phyloP scores from a whole-genome alignment of 208 protist species.

The Trypanosoma scelopori region DNA sequence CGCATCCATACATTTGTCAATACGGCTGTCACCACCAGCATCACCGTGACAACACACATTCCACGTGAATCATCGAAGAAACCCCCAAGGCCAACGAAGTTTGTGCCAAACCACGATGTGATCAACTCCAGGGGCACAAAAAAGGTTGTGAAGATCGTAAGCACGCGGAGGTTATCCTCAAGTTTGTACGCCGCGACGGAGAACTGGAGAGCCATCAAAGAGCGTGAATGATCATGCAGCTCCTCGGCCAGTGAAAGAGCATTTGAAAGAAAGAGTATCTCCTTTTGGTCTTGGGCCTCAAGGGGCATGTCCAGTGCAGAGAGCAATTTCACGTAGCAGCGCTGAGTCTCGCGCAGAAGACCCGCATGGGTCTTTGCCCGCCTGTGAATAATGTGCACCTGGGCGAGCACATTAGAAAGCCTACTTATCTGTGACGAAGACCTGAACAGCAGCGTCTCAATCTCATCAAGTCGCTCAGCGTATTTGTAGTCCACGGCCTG shows the following conservation, averaged over 20 bases:
- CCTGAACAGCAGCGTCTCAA: constrained; percentile 39
- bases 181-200: constrained; percentile 52
- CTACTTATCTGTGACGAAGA: constrained; percentile 30
- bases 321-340: constrained; percentile 38
- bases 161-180: constrained; percentile 51
- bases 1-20: constrained; percentile 25
- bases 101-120: constrained; percentile 42
- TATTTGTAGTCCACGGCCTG: constrained; percentile 35
- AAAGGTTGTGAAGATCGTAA: constrained; percentile 65
- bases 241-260: constrained; percentile 37
- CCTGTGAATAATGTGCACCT: constrained; percentile 51
- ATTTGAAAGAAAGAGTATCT: constrained; percentile 38
- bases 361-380: constrained; percentile 40
- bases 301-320: constrained; percentile 27
- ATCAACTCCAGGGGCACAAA: constrained; percentile 70
- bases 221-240: constrained; percentile 58
- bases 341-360: constrained; percentile 48
- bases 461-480: constrained; percentile 44
- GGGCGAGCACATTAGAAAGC: constrained; percentile 34
- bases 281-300: constrained; percentile 27
- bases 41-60: background rate
- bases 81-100: constrained; percentile 24
- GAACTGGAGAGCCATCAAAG: constrained; percentile 59
- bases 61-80: constrained; percentile 6
- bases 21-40: constrained; percentile 16